A percentile compares a stretch with the other conserved stretches of the same genome.
Conservation (phyloP, 192 early-diverging fungal genomes). For the Backusella parvicylindrica region DNA sequence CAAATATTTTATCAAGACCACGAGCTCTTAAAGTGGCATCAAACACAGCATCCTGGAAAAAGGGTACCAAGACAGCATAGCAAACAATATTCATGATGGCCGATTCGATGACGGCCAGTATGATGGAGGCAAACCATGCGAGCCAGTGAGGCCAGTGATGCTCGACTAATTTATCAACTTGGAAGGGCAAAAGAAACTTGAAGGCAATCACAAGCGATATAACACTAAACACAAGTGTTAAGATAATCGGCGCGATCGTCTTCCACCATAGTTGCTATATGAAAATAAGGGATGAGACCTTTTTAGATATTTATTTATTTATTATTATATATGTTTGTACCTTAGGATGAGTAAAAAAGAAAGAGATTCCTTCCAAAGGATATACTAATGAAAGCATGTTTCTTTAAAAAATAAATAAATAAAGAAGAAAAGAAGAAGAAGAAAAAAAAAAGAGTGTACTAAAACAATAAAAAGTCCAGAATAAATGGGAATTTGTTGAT, state of each 20-base stretch:
- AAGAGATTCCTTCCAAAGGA: conserved; percentile 32
- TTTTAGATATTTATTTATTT: neutral
- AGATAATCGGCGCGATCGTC: conserved; percentile 43
- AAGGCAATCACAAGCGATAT: conserved; percentile 43
- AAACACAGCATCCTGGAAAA: conserved; percentile 56
- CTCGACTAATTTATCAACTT: conserved; percentile 45
- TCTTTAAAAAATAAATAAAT: neutral
- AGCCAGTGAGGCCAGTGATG: conserved; percentile 48
- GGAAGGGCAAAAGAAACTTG: conserved; percentile 43
- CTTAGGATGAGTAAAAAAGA: conserved; percentile 39
- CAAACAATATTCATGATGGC: conserved; percentile 43
- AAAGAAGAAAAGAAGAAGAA: neutral
- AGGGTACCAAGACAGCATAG: conserved; percentile 50
- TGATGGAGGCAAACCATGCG: conserved; percentile 53
- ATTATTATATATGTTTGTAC: neutral
- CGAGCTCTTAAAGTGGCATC: conserved; percentile 45
- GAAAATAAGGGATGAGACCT: neutral
- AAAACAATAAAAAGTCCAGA: neutral
- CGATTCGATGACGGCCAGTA: conserved; percentile 51
- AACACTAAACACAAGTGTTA: conserved; percentile 42
- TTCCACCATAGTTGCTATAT: conserved; percentile 30
- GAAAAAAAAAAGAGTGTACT: neutral
- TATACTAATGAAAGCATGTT: neutral
- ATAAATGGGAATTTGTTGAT: neutral
- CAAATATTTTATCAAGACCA: conserved; percentile 33